A percentile compares a stretch with the other conserved stretches of the same genome.
These are phyloP conservation scores for Kodamaea sagamina DNA, from an alignment of 805 yeast species.

Conservation along the genomic window DNA sequence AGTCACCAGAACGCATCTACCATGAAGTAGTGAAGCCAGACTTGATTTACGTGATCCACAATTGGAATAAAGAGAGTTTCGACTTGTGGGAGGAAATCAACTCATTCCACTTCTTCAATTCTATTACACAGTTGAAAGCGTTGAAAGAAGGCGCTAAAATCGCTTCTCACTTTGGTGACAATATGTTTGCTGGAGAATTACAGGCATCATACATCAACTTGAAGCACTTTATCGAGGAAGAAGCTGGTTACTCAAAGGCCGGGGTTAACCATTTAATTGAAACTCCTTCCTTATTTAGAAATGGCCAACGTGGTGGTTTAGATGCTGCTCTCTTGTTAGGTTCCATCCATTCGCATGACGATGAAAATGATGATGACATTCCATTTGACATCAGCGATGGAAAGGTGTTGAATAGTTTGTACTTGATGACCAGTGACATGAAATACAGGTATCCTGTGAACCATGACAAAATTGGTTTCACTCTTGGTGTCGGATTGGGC, in stretches of 20 bases:
- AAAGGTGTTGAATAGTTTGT: slow-evolving; percentile 61
- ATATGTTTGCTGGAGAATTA: slow-evolving; percentile 30
- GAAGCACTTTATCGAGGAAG: slow-evolving; percentile 38
- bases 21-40: slow-evolving; percentile 64
- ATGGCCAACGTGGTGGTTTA: slow-evolving; percentile 62
- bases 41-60: slow-evolving; percentile 56
- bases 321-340: slow-evolving; percentile 75
- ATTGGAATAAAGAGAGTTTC: slow-evolving; percentile 71
- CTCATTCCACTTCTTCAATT: slow-evolving; percentile 77
- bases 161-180: slow-evolving; percentile 28
- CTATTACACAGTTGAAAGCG: slow-evolving; percentile 72
- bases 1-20: slow-evolving; percentile 45
- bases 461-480: slow-evolving; percentile 43
- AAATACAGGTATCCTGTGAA: slow-evolving; percentile 76
- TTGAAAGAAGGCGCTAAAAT: slow-evolving; percentile 54
- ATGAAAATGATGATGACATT: slow-evolving; percentile 37
- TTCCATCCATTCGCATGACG: slow-evolving; percentile 46
- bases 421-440: slow-evolving; percentile 67
- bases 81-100: slow-evolving; percentile 92
- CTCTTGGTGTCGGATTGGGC: slow-evolving; percentile 71
- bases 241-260: slow-evolving; percentile 40
- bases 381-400: slow-evolving; percentile 67
- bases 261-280: slow-evolving; percentile 63
- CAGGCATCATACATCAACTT: slow-evolving; percentile 33
- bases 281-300: slow-evolving; percentile 51